Base-by-base conservation (phyloP, 805 yeast species). In the Ogataea allantospora region DNA sequence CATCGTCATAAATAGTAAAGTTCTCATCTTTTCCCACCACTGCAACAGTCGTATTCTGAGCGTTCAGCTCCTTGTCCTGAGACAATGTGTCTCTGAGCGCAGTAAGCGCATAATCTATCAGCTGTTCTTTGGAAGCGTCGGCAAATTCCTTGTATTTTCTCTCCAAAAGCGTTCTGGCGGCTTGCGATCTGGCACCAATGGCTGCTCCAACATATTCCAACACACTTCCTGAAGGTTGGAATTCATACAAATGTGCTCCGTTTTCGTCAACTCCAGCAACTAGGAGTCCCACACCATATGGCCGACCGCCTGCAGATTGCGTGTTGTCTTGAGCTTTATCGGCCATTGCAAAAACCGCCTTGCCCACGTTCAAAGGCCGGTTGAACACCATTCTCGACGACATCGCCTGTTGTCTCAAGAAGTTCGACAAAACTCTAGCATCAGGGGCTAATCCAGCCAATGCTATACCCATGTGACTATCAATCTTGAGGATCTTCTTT, bases 381-480 rank as follows among this genome's bases (percentile, higher is more conserved):
- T 88, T 82, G 65, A 77, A 93, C 18, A 89, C 80, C 73, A 91
- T 73, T 54, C 78, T 84, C 22, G 91, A 83, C 47, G 82, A 77
- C 81, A 91, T 83, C 35, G 97, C 95, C 56, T 89, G 93, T 54
- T 87, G 88, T 61, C 98, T 79, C 54, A 93, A 70, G 63, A 71
- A 89, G 59, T 88, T 93, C 33, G 95, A 81, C 51, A 93, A 72
- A 25, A 93, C 95, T 50, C 99, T 75, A 16, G 98, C 99, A 60
- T 93, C 99, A 12, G 99, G 98, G 0, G 98, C 97, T 55, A 93
- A 77, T 7, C 99, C 99, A 1, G 99, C 96, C 40, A 93, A 73
- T 1, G 96, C 96, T 48, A 93, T 74, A 22, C 98, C 99, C 74
- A 93, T 66, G 61, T 93, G 98, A 45, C 82, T 83, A 61, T 93